These are phyloP conservation scores for Sicyos baderoa DNA, from an alignment of 306 rosid species.

Conservation along the genomic window DNA sequence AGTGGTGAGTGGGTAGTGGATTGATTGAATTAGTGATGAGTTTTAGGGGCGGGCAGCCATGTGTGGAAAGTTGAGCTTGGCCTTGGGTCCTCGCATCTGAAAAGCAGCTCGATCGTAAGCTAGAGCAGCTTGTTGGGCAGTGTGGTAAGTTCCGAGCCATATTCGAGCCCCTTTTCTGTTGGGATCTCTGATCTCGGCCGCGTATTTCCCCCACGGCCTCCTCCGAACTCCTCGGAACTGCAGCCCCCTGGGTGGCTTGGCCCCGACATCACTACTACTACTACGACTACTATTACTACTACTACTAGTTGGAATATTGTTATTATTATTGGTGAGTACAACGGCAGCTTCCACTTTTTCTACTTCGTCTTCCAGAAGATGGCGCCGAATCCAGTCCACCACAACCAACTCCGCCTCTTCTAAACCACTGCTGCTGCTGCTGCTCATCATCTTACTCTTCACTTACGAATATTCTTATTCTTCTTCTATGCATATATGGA, in stretches of 20 bases:
- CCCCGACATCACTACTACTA: too few species aligned
- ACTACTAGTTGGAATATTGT: too few species aligned
- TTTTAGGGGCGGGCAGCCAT: conserved; percentile 20
- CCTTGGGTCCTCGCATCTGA: conserved; percentile 46
- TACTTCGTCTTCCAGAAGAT: conserved; percentile 9
- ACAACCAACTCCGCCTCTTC: background rate
- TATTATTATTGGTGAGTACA: too few species aligned
- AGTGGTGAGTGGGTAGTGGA: too few species aligned
- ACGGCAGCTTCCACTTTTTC: too few species aligned
- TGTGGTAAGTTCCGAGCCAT: conserved; percentile 57
- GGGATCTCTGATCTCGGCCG: conserved; percentile 45
- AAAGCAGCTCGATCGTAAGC: conserved; percentile 61
- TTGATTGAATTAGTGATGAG: too few species aligned
- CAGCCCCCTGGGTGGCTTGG: background rate
- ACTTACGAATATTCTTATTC: too few species aligned
- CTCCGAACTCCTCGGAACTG: conserved; percentile 49
- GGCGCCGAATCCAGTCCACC: conserved; percentile 15
- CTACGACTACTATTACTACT: too few species aligned
- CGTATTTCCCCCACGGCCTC: conserved; percentile 63
- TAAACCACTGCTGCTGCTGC: background rate
- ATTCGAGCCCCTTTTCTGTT: conserved; percentile 41
- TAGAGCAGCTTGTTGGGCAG: conserved; percentile 41
- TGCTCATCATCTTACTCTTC: too few species aligned
- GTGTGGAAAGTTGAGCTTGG: conserved; percentile 54
- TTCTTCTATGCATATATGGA: too few species aligned